Base-by-base conservation (phyloP, 805 yeast species). In the Jamesozyma lodderae region DNA sequence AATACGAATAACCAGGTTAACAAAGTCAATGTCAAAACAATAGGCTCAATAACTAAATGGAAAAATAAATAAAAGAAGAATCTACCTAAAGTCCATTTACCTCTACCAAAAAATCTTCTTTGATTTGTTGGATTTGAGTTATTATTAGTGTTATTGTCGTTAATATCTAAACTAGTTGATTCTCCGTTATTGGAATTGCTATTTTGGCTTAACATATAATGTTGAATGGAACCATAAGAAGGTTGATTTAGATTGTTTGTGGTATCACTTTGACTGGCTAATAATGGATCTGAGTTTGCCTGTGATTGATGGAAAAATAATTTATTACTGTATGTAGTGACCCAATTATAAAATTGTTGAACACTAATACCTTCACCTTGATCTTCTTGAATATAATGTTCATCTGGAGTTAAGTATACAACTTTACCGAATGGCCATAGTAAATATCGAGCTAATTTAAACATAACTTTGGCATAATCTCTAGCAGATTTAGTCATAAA, bases 341-440 rank as follows among this genome's bases (percentile, higher is more conserved):
- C 80, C 98, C 98, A 90, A 43, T 79, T 69, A 46, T 81, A 79
- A 55, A 85, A 92, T 59, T 88, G 96, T 15, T 79, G 77, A 7
- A 86, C 67, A 4, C 88, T 73, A 24, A 90, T 73, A 15, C 97
- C 97, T 52, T 84, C 94, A 49, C 87, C 77, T 33, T 79, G 82
- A 59, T 90, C 98, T 60, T 90, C 97, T 31, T 73, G 71, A 32
- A 84, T 62, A 57, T 90, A 92, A 48, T 81, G 79, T 42, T 82
- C 79, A 50, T 86, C 96, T 43, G 77, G 77, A 42, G 70, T 72
- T 44, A 90, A 67, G 41, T 85, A 73, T 4, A 92, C 92, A 48
- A 85, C 78, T 51, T 81, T 85, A 3, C 97, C 97, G 66, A 90
- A 92, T 4, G 98, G 98, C 59, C 69, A 73, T 18, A 83, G 62